A percentile compares a stretch with the other conserved stretches of the same genome.
Conservation (phyloP, 2,329 filamentous ascomycete species). For the Pyricularia grisea region DNA sequence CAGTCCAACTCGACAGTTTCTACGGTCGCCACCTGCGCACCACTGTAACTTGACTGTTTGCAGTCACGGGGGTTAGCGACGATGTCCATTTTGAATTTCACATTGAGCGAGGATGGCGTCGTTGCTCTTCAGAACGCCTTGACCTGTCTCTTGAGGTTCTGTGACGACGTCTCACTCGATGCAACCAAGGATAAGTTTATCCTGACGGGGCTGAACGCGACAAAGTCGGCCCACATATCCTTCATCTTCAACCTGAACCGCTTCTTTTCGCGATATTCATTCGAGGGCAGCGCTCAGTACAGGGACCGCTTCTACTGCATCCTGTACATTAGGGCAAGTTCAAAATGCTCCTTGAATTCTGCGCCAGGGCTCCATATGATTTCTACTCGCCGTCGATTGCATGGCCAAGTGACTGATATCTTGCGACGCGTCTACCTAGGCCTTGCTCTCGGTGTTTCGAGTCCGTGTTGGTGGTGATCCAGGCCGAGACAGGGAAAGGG, state of each 20-base stretch:
- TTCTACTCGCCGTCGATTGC: too few relatives aligned
- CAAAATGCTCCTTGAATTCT: neutral
- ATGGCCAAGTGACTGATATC: neutral
- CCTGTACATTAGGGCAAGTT: slow-evolving; percentile 57
- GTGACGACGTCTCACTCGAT: slow-evolving; percentile 69
- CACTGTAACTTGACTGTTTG: neutral
- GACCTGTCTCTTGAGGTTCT: slow-evolving; percentile 68
- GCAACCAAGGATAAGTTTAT: slow-evolving; percentile 62
- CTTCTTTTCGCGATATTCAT: slow-evolving; percentile 68
- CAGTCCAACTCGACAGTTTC: neutral
- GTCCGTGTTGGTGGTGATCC: slow-evolving; percentile 51
- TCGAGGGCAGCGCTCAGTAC: slow-evolving; percentile 40
- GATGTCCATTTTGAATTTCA: slow-evolving; percentile 62
- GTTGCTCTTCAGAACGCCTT: slow-evolving; percentile 63
- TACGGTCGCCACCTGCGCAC: neutral
- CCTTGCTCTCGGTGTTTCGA: slow-evolving; percentile 66
- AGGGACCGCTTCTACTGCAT: slow-evolving; percentile 62
- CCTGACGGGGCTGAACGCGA: slow-evolving; percentile 68
- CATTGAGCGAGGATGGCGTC: slow-evolving; percentile 64
- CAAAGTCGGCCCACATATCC: slow-evolving; percentile 70
- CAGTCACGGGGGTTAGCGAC: neutral
- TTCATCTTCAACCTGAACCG: slow-evolving; percentile 56
- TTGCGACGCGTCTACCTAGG: slow-evolving; percentile 26
- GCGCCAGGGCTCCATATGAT: neutral
- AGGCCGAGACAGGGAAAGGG: slow-evolving; percentile 47